These are phyloP conservation scores for Suillus subaureus DNA, from an alignment of 768 basidiomycete species.

Conservation along the genomic window DNA sequence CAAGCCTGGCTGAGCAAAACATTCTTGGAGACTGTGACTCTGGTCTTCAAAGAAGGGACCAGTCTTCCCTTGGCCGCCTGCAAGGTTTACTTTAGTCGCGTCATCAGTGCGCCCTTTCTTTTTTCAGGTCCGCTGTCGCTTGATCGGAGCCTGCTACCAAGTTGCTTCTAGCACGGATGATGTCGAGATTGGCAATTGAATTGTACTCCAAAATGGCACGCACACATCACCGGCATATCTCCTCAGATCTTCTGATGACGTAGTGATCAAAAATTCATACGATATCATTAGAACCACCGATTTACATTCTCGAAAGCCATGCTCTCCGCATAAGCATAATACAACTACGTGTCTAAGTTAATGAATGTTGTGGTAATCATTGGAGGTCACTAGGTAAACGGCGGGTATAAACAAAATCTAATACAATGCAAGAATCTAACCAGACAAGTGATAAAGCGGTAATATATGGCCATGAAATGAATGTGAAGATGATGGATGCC, in stretches of 20 bases:
- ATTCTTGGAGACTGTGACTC: too few relatives aligned
- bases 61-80: too few relatives aligned
- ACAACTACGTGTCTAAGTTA: not conserved
- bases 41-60: too few relatives aligned
- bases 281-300: not conserved
- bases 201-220: not conserved
- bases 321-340: not conserved
- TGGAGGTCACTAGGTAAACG: not conserved
- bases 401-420: not conserved
- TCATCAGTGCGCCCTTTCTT: not conserved
- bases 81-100: not conserved
- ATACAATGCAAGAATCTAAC: constrained; percentile 7
- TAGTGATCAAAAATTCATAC: not conserved
- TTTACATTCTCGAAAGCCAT: not conserved
- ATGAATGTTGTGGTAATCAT: not conserved
- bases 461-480: constrained; percentile 6
- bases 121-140: not conserved
- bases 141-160: not conserved
- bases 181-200: too few relatives aligned
- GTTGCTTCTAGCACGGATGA: not conserved
- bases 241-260: constrained; percentile 4
- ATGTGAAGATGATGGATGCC: not conserved
- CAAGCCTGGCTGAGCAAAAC: too few relatives aligned
- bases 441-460: not conserved
- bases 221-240: not conserved